Evolutionary conservation across 2,329 filamentous ascomycete genomes (phyloP).

Genomic region (Sporothrix dimorphospora): DNA sequence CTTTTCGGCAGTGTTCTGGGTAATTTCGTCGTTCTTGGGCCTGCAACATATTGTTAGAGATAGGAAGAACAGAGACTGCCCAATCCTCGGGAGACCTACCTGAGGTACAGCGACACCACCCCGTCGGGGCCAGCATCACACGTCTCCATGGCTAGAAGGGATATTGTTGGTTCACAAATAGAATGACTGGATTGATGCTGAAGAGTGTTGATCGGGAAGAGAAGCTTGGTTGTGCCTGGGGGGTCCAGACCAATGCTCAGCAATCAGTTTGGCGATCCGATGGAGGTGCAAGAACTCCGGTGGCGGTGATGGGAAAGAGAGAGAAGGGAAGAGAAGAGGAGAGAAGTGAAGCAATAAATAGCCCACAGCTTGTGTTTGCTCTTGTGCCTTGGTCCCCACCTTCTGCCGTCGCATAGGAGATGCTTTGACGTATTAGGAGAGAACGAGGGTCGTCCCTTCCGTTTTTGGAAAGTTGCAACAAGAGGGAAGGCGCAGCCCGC

Average conservation of each 20-base stretch:
- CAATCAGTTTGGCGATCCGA: not conserved
- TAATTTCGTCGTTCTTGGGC: slow-evolving; percentile 1
- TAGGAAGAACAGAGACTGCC: not conserved
- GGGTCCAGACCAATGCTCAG: not conserved
- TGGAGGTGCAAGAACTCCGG: not conserved
- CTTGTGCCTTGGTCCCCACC: not conserved
- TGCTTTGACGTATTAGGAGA: not conserved
- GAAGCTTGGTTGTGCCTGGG: not conserved
- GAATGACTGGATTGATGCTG: not conserved
- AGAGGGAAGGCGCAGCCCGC: not conserved
- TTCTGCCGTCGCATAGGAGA: not conserved
- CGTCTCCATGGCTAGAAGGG: slow-evolving; percentile 1
- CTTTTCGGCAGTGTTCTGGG: not conserved
- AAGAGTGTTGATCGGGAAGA: not conserved
- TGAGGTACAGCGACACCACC: slow-evolving; percentile 17
- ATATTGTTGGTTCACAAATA: not conserved
- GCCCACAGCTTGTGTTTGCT: not conserved
- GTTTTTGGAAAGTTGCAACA: not conserved
- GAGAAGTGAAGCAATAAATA: not conserved
- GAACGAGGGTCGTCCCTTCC: slow-evolving; percentile 18
- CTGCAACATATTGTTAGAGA: not conserved
- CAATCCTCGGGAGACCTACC: not conserved
- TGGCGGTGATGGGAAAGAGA: not conserved
- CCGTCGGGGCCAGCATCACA: not conserved
- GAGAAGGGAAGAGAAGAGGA: not conserved